Evolutionary conservation across 2,329 filamentous ascomycete species (phyloP), one percentile per base, ranked within the genome.

Genomic region (Clonostachys sp.): DNA sequence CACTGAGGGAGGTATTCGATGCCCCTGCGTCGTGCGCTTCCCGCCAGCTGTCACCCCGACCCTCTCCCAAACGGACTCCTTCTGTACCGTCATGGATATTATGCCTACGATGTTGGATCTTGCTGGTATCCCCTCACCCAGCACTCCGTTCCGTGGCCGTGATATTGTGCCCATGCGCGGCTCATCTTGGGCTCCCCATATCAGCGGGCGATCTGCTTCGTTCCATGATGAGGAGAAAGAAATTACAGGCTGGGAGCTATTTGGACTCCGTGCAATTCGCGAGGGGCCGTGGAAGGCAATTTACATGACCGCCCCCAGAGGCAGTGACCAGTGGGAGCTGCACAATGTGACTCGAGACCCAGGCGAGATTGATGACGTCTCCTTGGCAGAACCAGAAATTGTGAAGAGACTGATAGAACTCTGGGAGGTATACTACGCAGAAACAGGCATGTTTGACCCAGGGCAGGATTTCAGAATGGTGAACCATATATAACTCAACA

Each of bases 211-310:
- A n/a, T 14, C 24, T 14, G 16, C n/a, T 4, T 14, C n/a, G n/a
- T n/a, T 42, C 13, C 41, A 24, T 12, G 16, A n/a, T 7, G 12
- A 17, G n/a, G n/a, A 70, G 38, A 70, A 78, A 43, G 72, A 75
- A 48, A 72, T 78, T 6, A 47, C 45, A 34, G 79, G 78, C 14
- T 83, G 79, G 76, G 79, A 83, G 47, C 74, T 75, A 0, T 80
- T 74, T 51, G 77, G 77, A 0, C 71, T 73, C 4, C 50, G 54
- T 0, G 80, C 79, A 0, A 67, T 82, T 8, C 74, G 79, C 18
- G 73, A 72, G 38, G 78, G 74, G 5, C 68, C 75, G 48, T 82
- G 71, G 70, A 83, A 82, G 57, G 77, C 77, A 5, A 71, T 80
- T 12, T 80, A 73, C 53, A 77, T 81, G 20, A 77, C 75, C 0